Percentiles rank a stretch among this genome's conserved stretches.
These are phyloP conservation scores for Botryobasidium botryosum DNA, from an alignment of 768 basidiomycete species.

Conservation along the genomic window DNA sequence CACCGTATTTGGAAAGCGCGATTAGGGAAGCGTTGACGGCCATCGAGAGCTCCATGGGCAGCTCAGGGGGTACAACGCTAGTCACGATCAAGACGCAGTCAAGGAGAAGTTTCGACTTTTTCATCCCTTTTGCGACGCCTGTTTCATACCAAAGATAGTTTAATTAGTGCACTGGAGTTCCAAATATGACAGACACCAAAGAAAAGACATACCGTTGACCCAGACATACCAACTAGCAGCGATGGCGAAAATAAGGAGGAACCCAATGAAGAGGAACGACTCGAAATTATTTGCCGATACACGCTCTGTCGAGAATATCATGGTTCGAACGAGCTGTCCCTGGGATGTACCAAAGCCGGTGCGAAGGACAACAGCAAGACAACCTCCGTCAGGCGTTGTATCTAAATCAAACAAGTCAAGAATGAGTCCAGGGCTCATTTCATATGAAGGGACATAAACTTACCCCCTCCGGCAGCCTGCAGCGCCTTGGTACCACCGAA, in stretches of 20 bases:
- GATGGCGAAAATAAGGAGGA: conserved; percentile 92
- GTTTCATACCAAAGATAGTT: background rate
- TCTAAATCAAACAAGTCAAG: too few relatives aligned
- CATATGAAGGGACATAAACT: conserved; percentile 10
- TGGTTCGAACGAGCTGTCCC: conserved; percentile 91
- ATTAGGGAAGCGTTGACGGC: conserved; percentile 93
- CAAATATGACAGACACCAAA: background rate
- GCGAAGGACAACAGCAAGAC: conserved; percentile 79
- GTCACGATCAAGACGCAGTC: conserved; percentile 96
- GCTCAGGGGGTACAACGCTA: conserved; percentile 90
- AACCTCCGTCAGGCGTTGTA: conserved; percentile 84
- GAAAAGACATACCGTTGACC: conserved; percentile 57
- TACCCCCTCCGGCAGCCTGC: conserved; percentile 47
- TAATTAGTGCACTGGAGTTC: too few relatives aligned
- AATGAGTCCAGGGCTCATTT: conserved; percentile 12
- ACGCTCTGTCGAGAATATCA: conserved; percentile 97
- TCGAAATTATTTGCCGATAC: conserved; percentile 93
- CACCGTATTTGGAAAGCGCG: conserved; percentile 82
- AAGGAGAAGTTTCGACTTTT: conserved; percentile 85
- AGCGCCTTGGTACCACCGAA: conserved; percentile 97
- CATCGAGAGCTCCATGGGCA: conserved; percentile 94
- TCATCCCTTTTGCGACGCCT: conserved; percentile 85
- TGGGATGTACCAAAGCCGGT: conserved; percentile 97
- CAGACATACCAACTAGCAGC: conserved; percentile 98
- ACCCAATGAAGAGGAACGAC: conserved; percentile 94